Conservation (phyloP, 1,284 basidiomycete genomes). For the Fomitopsis betulina region DNA sequence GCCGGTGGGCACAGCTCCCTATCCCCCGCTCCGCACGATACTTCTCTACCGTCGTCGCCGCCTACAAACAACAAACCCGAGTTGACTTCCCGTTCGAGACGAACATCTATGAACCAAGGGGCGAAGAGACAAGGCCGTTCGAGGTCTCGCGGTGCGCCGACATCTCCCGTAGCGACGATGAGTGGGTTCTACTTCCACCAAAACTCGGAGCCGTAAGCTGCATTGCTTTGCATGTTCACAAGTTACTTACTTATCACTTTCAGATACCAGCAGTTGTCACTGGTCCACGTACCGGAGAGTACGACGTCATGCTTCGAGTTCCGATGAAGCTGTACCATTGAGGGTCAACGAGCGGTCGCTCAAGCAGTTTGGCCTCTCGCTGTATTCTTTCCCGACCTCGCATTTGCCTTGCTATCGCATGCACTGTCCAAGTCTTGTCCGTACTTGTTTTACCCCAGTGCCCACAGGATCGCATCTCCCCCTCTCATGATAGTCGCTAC, state of each 20-base stretch:
- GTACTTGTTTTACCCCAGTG: constrained; percentile 1
- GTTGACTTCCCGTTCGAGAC: constrained; percentile 20
- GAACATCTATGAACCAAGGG: constrained; percentile 23
- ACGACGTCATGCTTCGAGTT: constrained; percentile 38
- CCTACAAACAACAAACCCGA: constrained; percentile 26
- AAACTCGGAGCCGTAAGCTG: constrained; percentile 29
- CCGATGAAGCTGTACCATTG: constrained; percentile 27
- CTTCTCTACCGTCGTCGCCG: constrained; percentile 41
- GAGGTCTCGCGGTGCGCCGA: constrained; percentile 19
- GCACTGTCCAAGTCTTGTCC: too few relatives aligned
- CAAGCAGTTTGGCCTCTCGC: background rate
- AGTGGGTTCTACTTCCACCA: constrained; percentile 89
- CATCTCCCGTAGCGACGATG: constrained; percentile 59
- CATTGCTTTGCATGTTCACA: background rate
- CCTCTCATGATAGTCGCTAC: constrained; percentile 1
- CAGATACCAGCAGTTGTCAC: constrained; percentile 40
- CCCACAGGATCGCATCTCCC: constrained; percentile 6
- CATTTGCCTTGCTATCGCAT: too few relatives aligned
- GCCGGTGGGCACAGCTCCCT: constrained; percentile 40
- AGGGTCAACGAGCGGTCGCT: background rate
- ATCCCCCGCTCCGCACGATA: constrained; percentile 88
- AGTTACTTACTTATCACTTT: background rate
- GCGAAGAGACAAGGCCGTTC: constrained; percentile 21
- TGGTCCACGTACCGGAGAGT: constrained; percentile 35
- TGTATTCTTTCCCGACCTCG: background rate